Percentiles rank a stretch among this genome's conserved stretches.
These are phyloP conservation scores for Suillus occidentalis DNA, from an alignment of 768 basidiomycete genomes.

Conservation along the genomic window DNA sequence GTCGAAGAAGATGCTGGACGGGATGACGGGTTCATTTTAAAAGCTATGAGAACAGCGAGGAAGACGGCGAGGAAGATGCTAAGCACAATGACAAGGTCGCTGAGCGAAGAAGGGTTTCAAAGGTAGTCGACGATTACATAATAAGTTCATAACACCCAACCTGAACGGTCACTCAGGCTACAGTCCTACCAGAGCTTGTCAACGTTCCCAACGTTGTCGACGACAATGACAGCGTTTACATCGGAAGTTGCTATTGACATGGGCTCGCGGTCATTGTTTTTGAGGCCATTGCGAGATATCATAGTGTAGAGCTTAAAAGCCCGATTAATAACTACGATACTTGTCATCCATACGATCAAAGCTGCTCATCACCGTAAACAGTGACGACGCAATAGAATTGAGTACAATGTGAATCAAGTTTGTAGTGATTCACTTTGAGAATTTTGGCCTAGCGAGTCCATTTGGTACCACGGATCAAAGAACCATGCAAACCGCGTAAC, in stretches of 20 bases:
- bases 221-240: neutral
- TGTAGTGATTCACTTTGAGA: neutral
- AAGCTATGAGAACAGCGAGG: slow-evolving; percentile 18
- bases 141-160: neutral
- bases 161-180: no score
- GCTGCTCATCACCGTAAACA: neutral
- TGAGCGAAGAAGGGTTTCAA: slow-evolving; percentile 11
- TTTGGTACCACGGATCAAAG: slow-evolving; percentile 1
- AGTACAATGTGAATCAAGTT: neutral
- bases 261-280: neutral
- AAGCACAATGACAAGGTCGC: slow-evolving; percentile 8
- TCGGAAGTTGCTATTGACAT: neutral
- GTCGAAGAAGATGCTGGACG: slow-evolving; percentile 63
- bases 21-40: slow-evolving; percentile 54
- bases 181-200: neutral
- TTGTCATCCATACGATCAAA: neutral
- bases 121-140: slow-evolving; percentile 9
- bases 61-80: slow-evolving; percentile 17
- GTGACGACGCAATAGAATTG: neutral
- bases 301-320: neutral
- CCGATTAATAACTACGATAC: neutral
- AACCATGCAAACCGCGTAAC: slow-evolving; percentile 3
- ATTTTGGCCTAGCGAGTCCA: neutral
- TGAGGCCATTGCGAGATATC: neutral
- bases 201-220: neutral